Evolutionary conservation across 441 rosid species (phyloP), one percentile per base, ranked within the genome.

Genomic region (Pelargonium cotyledonis): DNA sequence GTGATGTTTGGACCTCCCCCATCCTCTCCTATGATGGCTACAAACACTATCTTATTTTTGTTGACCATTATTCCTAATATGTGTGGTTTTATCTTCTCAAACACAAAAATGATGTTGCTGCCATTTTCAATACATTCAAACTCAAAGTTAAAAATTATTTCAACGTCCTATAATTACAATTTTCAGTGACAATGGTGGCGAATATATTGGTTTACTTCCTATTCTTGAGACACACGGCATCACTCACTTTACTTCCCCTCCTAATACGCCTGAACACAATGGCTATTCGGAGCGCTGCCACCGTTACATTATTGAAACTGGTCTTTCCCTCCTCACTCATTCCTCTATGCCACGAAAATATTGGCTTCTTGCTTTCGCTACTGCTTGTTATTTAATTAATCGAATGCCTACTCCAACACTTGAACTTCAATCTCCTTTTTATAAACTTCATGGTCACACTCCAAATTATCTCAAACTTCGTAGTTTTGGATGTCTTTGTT

Each of bases 401-500:
- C 19, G 44, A 0, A 3, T 68, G 19, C 63, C 63, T 3, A 55
- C 44, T 51, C 41, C 41, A 1, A 23, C 18, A 11, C n/a, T 68
- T 10, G 16, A 12, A 4, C 6, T 68, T 19, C 6, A 6, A 0
- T 49, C 70, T 1, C 38, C 44, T 4, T 68, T 6, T 31, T 21
- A 49, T 19, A 51, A 23, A 12, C 7, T 68, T 7, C 31, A 18
- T 44, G 38, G 63, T 11, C 19, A 3, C 4, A 11, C 62, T 2
- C 44, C 46, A 9, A 55, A 68, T n/a, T 26, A 51, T 31, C 21
- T 8, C 41, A 68, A 49, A 26, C 46, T 55, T 12, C 1, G 12
- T 10, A 5, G 44, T 11, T 67, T 67, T 47, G 61, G 69, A 9
- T 67, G 69, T 49, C 60, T 44, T 11, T 67, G 46, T n/a, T 66